Conservation (phyloP, 768 basidiomycete species). For the Calocybe gangraenosa region DNA sequence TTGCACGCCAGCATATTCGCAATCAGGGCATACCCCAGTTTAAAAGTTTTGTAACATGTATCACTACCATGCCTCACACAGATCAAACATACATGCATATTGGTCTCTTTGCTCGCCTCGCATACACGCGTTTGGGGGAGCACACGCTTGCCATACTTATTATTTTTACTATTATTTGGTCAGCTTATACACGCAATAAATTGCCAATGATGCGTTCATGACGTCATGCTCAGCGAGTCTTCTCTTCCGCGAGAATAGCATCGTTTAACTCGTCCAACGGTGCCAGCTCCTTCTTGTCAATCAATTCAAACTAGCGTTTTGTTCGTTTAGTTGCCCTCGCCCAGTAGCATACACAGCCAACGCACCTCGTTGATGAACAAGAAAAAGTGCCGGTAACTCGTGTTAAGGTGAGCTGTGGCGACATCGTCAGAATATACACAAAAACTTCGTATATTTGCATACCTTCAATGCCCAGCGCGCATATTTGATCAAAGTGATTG, state of each 20-base stretch:
- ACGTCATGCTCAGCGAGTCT: constrained; percentile 28
- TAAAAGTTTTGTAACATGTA: not conserved
- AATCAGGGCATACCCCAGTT: too few species aligned
- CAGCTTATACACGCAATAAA: constrained; percentile 7
- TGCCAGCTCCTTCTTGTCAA: constrained; percentile 96
- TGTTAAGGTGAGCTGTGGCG: constrained; percentile 87
- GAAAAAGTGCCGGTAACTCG: constrained; percentile 97
- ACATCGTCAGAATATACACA: not conserved
- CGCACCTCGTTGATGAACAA: constrained; percentile 92
- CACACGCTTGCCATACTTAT: not conserved
- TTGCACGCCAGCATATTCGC: constrained; percentile 1
- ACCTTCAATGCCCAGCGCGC: constrained; percentile 98
- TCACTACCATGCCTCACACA: not conserved
- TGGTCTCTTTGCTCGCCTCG: constrained; percentile 1
- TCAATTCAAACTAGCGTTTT: constrained; percentile 72
- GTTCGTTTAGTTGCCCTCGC: not conserved
- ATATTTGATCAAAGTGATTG: constrained; percentile 98
- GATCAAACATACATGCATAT: constrained; percentile 9
- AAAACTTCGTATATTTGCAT: constrained; percentile 10
- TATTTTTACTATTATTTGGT: not conserved
- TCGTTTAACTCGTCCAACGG: constrained; percentile 95
- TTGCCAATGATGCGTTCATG: constrained; percentile 1
- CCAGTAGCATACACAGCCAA: not conserved
- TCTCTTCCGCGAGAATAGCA: constrained; percentile 66
- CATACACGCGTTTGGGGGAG: constrained; percentile 14